Percentiles rank a stretch among this genome's conserved stretches.
Conservation (phyloP, 192 early-diverging fungal species). For the Linnemannia zychae region DNA sequence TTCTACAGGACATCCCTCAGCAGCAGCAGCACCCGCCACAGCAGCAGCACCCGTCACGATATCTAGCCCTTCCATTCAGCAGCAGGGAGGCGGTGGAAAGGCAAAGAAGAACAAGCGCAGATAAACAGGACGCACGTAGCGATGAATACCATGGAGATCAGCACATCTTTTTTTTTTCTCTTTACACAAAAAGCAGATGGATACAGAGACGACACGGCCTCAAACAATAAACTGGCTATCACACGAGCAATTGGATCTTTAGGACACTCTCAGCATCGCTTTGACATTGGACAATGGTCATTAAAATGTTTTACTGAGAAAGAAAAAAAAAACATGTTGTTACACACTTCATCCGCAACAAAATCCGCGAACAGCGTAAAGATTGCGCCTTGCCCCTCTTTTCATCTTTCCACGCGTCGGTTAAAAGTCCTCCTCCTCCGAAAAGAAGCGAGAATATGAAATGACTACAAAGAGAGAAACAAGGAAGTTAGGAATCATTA, state of each 20-base stretch:
- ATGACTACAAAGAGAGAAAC: too few relatives aligned
- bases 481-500: not conserved
- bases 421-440: conserved; percentile 68
- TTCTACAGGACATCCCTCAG: conserved; percentile 14
- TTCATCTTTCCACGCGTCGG: not conserved
- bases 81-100: conserved; percentile 55
- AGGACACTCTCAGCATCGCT: not conserved
- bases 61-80: conserved; percentile 48
- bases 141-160: not conserved
- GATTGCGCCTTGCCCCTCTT: not conserved
- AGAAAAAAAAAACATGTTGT: not conserved
- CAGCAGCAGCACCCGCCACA: conserved; percentile 26
- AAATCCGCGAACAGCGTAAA: not conserved
- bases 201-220: not conserved
- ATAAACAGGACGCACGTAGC: not conserved
- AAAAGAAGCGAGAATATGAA: conserved; percentile 68
- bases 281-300: not conserved
- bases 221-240: conserved; percentile 1
- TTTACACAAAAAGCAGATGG: not conserved
- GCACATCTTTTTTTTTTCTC: not conserved
- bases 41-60: conserved; percentile 33
- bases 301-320: conserved; percentile 10
- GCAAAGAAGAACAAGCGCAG: conserved; percentile 56
- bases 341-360: not conserved
- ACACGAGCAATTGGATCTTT: not conserved